Conservation (phyloP, 2,329 filamentous ascomycete genomes). For the Sporothrix brasiliensis region DNA sequence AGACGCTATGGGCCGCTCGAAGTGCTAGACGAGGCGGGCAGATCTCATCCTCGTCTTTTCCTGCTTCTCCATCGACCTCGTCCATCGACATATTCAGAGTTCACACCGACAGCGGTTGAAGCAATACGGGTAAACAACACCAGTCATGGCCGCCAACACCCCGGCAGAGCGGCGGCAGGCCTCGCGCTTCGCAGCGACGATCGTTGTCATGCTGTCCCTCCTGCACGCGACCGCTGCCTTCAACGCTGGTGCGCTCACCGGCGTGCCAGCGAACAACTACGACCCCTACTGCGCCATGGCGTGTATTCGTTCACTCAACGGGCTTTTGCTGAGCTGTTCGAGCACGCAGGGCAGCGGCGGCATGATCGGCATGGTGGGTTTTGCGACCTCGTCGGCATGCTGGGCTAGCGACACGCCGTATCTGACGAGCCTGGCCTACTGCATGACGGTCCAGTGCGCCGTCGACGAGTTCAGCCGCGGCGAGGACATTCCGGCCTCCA, state of each 20-base stretch:
- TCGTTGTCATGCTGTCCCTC: neutral
- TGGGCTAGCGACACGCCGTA: conserved; percentile 7
- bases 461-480: neutral
- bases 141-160: neutral
- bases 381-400: conserved; percentile 3
- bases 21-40: too few species aligned
- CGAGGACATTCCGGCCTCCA: neutral
- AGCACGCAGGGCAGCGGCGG: conserved; percentile 2
- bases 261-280: neutral
- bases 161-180: too few species aligned
- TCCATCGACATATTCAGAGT: neutral
- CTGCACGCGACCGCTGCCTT: neutral
- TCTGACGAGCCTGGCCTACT: conserved; percentile 1
- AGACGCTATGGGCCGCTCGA: neutral
- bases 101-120: too few species aligned
- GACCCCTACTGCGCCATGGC: conserved; percentile 7
- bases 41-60: neutral
- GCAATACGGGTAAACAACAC: too few species aligned
- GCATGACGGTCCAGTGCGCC: neutral
- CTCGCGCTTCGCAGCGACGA: neutral
- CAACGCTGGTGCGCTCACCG: neutral
- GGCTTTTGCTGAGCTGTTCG: neutral
- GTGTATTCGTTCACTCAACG: neutral
- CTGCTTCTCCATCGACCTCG: neutral
- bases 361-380: conserved; percentile 6